Base-by-base conservation (phyloP, 805 yeast genomes). In the Wickerhamomyces chambardii region DNA sequence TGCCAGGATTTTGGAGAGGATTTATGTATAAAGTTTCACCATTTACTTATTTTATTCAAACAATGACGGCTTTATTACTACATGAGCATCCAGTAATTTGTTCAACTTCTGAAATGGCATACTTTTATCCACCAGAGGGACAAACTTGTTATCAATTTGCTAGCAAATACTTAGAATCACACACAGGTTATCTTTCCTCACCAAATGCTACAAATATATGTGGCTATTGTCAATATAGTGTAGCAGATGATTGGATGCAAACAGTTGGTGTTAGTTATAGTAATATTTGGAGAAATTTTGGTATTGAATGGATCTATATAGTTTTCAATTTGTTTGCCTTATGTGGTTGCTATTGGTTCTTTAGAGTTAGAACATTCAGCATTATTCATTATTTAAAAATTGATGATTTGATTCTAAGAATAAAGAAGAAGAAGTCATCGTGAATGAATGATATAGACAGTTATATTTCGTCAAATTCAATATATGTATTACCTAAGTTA, bases 1-100 rank as follows among this genome's bases (percentile, higher is more conserved):
- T 83, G 78, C 92, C 94, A 11, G 77, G 84, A 1, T 84, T 84
- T 64, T 84, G 94, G 94, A 75, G 72, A 32, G 84, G 81, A 54
- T 81, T 84, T 87, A n/a, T n/a, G n/a, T 78, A 82, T 71, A 71
- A 81, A 45, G 67, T 66, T 16, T 78, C 84, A 18, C 94, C 83
- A 9, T 70, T 70, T 57, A 81, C 90, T 2, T 84, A 84, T 51
- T 73, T 79, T 53, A 62, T 84, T 39, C 75, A 73, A 42, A 64
- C 73, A 35, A 62, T 80, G 41, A 61, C 77, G 30, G 64, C 60
- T 18, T 58, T 52, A 22, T 64, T 68, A 35, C 59, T 68, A 45
- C 78, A 78, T 43, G 68, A 65, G 28, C 63, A 71, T 42, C 51
- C 56, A 27, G 78, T 83, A 11, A 47, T 39, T 12, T 81, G 89